Evolutionary conservation across 2,329 filamentous ascomycete species (phyloP), one percentile per base, ranked within the genome.

Genomic region (Exophiala spinifera): DNA sequence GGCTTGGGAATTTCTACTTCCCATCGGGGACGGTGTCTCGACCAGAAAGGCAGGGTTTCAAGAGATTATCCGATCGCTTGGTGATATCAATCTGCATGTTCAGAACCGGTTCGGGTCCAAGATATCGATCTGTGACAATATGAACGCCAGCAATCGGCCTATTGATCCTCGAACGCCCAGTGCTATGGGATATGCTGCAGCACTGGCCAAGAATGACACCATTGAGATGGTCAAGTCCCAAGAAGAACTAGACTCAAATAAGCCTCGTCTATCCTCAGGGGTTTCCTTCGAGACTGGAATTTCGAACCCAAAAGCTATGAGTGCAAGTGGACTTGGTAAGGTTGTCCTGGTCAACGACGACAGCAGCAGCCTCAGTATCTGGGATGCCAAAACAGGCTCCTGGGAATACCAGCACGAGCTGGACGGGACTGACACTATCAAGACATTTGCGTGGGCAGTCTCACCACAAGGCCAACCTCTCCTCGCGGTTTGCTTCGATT

Each of bases 391-490:
- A 59, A 88, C 87, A 51, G 85, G 85, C 1, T 86, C 90, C 59
- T 78, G 96, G 4, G 91, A 96, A 69, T 91, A 89, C 65, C 81
- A 88, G 57, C 83, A 92, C 64, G 79, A 83, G 25, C 94, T 91
- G 60, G 80, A 86, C 60, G 78, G 79, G 11, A 80, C 87, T 56
- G 87, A 94, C 63, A 81, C 79, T 4, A 90, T 96, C 37, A 84
- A 87, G 59, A 91, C 96, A 69, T 80, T 96, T 11, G 91, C 96
- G 69, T 96, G 92, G 92, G 92, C 91, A 1, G 92, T 89, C 2
- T 96, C 91, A 0, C 90, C 90, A 0, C 89, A 95, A 68, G 85
- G 84, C 46, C 90, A 96, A 66, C 92, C 89, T 1, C 91, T 96
- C 51, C 76, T 96, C 17, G 89, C 91, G 1, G 89, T 96, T n/a